Base-by-base conservation (phyloP, 495 filamentous ascomycete species). In the Amniculicola lignicola region DNA sequence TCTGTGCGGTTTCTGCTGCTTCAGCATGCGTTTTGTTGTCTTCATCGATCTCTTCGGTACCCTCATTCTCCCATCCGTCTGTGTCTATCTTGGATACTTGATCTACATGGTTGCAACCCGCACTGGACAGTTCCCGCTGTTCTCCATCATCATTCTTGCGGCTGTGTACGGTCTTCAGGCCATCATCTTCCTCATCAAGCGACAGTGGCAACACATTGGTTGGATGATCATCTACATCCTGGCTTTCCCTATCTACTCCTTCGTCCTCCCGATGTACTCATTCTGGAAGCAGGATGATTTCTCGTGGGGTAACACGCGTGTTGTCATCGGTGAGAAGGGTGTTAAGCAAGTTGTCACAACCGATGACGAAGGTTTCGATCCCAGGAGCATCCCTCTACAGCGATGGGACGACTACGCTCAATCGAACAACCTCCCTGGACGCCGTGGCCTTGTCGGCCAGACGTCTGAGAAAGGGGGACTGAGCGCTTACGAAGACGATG, bases 281-380 rank as follows among this genome's bases (percentile, higher is more conserved):
- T 98, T 98, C 83, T 98, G 93, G 93, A 92, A 95, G 67, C 90
- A 95, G 70, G 93, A 98, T 73, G 89, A 98, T 73, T 98, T 98
- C 77, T 81, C 84, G 5, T 98, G 93, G 93, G 93, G 93, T 79
- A 97, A 88, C 70, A 98, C 93, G 0, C 90, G 94, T 77, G 83
- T 98, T 57, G 93, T 98, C 65, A 86, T 97, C 60, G 91, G 88
- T 28, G 93, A 98, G 67, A 88, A 90, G 64, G 92, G 91, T 46
- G 82, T 82, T 59, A 95, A 93, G 73, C 85, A 93, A 59, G 74
- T 96, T 18, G 79, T 98, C 29, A 90, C 90, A 0, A 82, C 89
- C 7, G 62, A 90, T 42, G 91, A 95, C 54, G 89, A 93, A 61
- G 79, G 77, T 6, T 98, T 93, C 67, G 87, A 98, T 61, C 92